Percentiles rank a stretch among this genome's conserved stretches.
Evolutionary conservation across 306 rosid species (phyloP).

Genomic region (Comarum palustre): DNA sequence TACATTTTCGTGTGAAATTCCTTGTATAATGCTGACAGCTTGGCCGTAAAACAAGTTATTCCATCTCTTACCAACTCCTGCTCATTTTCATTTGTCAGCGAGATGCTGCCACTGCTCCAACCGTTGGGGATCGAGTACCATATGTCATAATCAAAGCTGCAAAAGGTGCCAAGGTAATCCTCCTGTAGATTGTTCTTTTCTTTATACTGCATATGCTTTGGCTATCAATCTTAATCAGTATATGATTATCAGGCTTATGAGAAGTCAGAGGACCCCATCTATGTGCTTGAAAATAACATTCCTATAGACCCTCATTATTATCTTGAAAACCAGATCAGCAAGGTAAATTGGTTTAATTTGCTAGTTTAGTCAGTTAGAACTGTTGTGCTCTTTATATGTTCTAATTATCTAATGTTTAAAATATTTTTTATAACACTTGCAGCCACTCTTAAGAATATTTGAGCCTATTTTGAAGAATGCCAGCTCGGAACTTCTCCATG

Average conservation of each 20-base stretch:
- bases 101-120: constrained; percentile 99
- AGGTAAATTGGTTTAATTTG: background rate
- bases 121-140: constrained; percentile 97
- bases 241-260: constrained; percentile 71
- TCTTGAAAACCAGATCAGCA: constrained; percentile 91
- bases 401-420: constrained; percentile 6
- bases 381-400: constrained; percentile 9
- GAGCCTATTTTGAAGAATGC: constrained; percentile 98
- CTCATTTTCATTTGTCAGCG: constrained; percentile 48
- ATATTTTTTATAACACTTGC: constrained; percentile 30
- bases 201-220: constrained; percentile 1
- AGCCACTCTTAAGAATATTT: constrained; percentile 95
- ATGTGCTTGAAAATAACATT: constrained; percentile 87
- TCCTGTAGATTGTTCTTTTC: constrained; percentile 1
- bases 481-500: constrained; percentile 93
- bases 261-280: constrained; percentile 95
- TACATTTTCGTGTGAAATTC: background rate
- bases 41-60: background rate
- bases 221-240: constrained; percentile 25
- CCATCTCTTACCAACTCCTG: background rate
- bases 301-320: constrained; percentile 97
- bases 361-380: constrained; percentile 2
- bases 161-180: constrained; percentile 88
- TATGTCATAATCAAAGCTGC: constrained; percentile 91
- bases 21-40: constrained; percentile 2